Base-by-base conservation (phyloP, 2,329 filamentous ascomycete genomes). In the Colletotrichum liriopes region DNA sequence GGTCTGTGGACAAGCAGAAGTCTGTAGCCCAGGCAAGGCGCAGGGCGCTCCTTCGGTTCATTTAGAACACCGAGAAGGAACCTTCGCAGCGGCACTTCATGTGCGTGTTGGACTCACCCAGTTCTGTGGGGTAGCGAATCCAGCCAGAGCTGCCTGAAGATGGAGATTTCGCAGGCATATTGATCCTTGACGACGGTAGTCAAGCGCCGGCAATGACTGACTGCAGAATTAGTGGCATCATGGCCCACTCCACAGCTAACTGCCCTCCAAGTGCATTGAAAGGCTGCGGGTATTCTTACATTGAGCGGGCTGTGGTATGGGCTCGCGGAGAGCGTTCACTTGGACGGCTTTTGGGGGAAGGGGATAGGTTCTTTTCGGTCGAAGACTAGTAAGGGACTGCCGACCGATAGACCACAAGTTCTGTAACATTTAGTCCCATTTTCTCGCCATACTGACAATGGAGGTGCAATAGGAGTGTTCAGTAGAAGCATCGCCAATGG, bases 121-220 rank as follows among this genome's bases (percentile, higher is more conserved):
- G 0, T 20, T n/a, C 20, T 18, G n/a, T 39, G 35, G 5, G 29
- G 39, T 37, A 26, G 16, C n/a, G n/a, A 56, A 37, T 11, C 56
- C 41, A 62, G 39, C 43, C 20, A 32, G 3, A 37, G 32, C 20
- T 52, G 43, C 18, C 43, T 11, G 35, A 23, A 37, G 37, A 51
- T 20, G 54, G 29, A 26, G 26, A 32, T 9, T 23, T 8, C 41
- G 35, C 16, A 12, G 11, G 56, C 39, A 8, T 23, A 23, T n/a
- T 2, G n/a, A 29, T 52, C 37, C 67, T 45, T 41, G 39, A 8
- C 1, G 7, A 20, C n/a, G n/a, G 39, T 45, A 39, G n/a, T 60
- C 62, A 60, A 41, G 29, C 47, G 23, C 43, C 61, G 45, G 39
- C 45, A 54, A 52, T 45, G 23, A 23, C 14, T 52, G 41, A 18